A percentile compares a stretch with the other conserved stretches of the same genome.
Evolutionary conservation across 306 rosid species (phyloP).

Genomic region (Coriaria nepalensis): DNA sequence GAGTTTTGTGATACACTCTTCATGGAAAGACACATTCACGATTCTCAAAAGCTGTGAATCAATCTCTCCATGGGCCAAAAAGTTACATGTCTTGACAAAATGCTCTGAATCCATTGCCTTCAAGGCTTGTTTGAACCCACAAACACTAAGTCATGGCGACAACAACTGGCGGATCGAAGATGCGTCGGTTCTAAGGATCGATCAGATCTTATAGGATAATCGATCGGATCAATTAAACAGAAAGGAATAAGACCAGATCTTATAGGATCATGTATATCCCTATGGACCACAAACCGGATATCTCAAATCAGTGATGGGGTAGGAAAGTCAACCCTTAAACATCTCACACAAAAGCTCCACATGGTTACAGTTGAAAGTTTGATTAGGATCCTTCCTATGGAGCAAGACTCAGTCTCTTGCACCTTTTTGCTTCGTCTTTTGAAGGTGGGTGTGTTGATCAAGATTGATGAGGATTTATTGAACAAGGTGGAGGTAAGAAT

Average conservation of each 20-base stretch:
- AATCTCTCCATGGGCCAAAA: constrained; percentile 49
- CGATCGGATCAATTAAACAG: constrained; percentile 37
- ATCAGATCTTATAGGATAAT: constrained; percentile 69
- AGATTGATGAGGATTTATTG: constrained; percentile 30
- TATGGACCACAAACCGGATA: constrained; percentile 53
- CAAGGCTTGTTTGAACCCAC: constrained; percentile 40
- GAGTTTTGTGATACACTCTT: constrained; percentile 41
- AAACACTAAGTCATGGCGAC: constrained; percentile 20
- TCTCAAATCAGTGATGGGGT: constrained; percentile 27
- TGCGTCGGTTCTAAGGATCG: constrained; percentile 39
- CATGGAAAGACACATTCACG: constrained; percentile 65
- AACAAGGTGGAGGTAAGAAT: constrained; percentile 38
- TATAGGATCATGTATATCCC: constrained; percentile 54
- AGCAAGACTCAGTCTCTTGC: constrained; percentile 52
- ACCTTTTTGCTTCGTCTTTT: constrained; percentile 60
- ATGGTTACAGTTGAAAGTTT: constrained; percentile 52
- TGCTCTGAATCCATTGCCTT: constrained; percentile 61
- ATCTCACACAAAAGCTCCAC: constrained; percentile 19
- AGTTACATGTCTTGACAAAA: constrained; percentile 30
- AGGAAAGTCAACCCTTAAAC: constrained; percentile 15
- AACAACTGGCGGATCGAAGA: constrained; percentile 73
- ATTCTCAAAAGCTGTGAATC: constrained; percentile 61
- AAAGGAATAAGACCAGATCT: constrained; percentile 37
- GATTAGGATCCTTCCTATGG: constrained; percentile 41
- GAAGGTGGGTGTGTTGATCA: constrained; percentile 38